These are phyloP conservation scores for Piedraia hortae DNA, from an alignment of 2,329 filamentous ascomycete species.

Conservation along the genomic window DNA sequence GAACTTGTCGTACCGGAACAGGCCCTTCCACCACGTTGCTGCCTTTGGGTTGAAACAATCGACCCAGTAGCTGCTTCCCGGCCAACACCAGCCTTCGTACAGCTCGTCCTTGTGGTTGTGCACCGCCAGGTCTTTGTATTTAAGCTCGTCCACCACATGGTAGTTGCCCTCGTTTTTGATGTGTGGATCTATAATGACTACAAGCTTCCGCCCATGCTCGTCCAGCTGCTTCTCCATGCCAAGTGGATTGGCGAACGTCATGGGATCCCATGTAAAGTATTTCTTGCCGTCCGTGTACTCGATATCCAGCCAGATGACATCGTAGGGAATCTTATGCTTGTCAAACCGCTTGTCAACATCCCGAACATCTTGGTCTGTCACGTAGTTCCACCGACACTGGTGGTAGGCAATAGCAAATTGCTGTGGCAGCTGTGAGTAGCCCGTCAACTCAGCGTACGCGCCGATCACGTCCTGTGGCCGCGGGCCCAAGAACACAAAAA, in stretches of 20 bases:
- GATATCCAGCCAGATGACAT: slow-evolving; percentile 96
- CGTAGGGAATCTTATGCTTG: slow-evolving; percentile 82
- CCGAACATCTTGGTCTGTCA: slow-evolving; percentile 87
- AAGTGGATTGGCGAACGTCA: slow-evolving; percentile 65
- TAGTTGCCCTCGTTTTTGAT: slow-evolving; percentile 82
- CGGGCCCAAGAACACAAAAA: slow-evolving; percentile 84
- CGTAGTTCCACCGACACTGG: slow-evolving; percentile 97
- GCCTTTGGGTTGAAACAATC: slow-evolving; percentile 89
- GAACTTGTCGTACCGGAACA: slow-evolving; percentile 75
- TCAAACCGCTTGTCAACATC: slow-evolving; percentile 94
- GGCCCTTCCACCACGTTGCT: slow-evolving; percentile 63
- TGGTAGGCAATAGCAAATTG: slow-evolving; percentile 85
- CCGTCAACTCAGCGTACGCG: slow-evolving; percentile 69
- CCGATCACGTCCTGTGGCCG: slow-evolving; percentile 57
- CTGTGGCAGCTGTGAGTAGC: slow-evolving; percentile 71
- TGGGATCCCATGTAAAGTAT: slow-evolving; percentile 90
- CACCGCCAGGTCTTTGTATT: slow-evolving; percentile 55
- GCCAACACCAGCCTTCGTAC: slow-evolving; percentile 98
- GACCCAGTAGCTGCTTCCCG: slow-evolving; percentile 85
- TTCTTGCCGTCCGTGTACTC: slow-evolving; percentile 94
- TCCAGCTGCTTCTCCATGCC: slow-evolving; percentile 75
- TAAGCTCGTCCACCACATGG: slow-evolving; percentile 49
- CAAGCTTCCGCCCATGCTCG: slow-evolving; percentile 62
- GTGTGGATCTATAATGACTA: slow-evolving; percentile 86
- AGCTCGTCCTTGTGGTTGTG: slow-evolving; percentile 71